Base-by-base conservation (phyloP, 2,329 filamentous ascomycete species). In the Ophiostoma sp. region DNA sequence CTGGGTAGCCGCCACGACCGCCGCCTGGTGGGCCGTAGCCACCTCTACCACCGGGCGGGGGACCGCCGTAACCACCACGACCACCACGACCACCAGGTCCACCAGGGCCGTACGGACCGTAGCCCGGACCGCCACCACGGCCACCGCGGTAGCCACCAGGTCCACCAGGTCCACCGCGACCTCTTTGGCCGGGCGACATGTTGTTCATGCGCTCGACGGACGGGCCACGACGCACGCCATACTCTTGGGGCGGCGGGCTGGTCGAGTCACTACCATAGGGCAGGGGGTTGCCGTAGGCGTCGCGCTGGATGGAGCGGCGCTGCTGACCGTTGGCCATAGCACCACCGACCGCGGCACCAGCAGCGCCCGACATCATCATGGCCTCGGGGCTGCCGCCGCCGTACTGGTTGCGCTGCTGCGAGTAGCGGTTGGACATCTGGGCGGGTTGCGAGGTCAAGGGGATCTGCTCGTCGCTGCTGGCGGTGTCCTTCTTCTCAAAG, bases 371-470 rank as follows among this genome's bases (percentile, higher is more conserved):
- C 72, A 82, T 78, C 71, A 85, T 66, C 31, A 66, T 72, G 17
- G 19, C 36, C 15, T 75, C 74, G 9, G 59, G 66, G 33, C 70
- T 68, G 52, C 57, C 39, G 64, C 28, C 63, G 28, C 68, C 70
- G 76, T 91, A 93, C 76, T 90, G 89, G 76, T 93, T 91, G 22
- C 82, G 55, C 77, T 75, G 81, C n/a, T 75, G 76, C 61, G 77
- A 75, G 79, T 80, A 75, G 82, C 82, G 75, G 84, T 87, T 25
- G 85, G 86, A 3, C 87, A 88, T 76, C 85, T 84, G 52, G 91
- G 86, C 22, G 88, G 88, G 90, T 69, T 87, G 85, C 8, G 88
- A 85, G 22, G 92, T 95, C 74, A 94, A 82, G 0, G 92, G 92
- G 19, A 92, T 87, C 72, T 87, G 87, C 80, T 94, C 92, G 76